Conservation (phyloP, 139 green algal species). For the Picochlorum costavermella region DNA sequence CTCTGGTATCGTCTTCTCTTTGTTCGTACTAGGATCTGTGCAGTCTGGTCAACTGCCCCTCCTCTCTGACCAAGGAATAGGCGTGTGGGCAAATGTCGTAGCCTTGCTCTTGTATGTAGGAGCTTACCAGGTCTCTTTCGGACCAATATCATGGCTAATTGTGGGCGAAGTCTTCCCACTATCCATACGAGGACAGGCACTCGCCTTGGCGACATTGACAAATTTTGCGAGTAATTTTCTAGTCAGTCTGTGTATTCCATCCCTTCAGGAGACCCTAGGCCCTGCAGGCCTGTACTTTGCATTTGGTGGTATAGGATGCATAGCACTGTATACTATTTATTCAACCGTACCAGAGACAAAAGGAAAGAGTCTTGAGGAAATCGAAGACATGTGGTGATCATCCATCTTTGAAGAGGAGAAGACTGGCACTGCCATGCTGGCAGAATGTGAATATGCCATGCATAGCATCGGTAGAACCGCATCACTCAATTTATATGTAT, state of each 20-base stretch:
- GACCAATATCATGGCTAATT: slow-evolving; percentile 81
- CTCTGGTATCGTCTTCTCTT: slow-evolving; percentile 45
- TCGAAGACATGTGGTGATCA: slow-evolving; percentile 56
- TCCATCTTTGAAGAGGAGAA: neutral
- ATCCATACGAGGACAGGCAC: slow-evolving; percentile 58
- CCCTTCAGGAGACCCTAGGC: slow-evolving; percentile 56
- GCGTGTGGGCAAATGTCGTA: slow-evolving; percentile 47
- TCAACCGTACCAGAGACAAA: slow-evolving; percentile 82
- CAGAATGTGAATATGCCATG: too few species aligned
- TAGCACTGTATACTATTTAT: slow-evolving; percentile 59
- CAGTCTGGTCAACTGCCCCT: slow-evolving; percentile 6
- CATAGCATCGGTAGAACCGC: too few species aligned
- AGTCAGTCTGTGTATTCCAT: slow-evolving; percentile 61
- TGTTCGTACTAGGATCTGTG: slow-evolving; percentile 48
- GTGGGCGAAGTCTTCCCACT: slow-evolving; percentile 87
- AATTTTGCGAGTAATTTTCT: slow-evolving; percentile 88
- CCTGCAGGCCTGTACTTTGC: slow-evolving; percentile 55
- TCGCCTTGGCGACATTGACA: slow-evolving; percentile 74
- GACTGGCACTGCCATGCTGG: too few species aligned
- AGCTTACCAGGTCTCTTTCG: slow-evolving; percentile 85
- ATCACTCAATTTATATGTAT: too few species aligned
- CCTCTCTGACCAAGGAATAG: neutral
- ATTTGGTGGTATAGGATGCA: slow-evolving; percentile 65
- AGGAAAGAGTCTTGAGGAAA: slow-evolving; percentile 87
- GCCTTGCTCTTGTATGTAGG: slow-evolving; percentile 84